These are phyloP conservation scores for Aspergillus fumigatiaffinis DNA, from an alignment of 2,329 filamentous ascomycete species.

Conservation along the genomic window DNA sequence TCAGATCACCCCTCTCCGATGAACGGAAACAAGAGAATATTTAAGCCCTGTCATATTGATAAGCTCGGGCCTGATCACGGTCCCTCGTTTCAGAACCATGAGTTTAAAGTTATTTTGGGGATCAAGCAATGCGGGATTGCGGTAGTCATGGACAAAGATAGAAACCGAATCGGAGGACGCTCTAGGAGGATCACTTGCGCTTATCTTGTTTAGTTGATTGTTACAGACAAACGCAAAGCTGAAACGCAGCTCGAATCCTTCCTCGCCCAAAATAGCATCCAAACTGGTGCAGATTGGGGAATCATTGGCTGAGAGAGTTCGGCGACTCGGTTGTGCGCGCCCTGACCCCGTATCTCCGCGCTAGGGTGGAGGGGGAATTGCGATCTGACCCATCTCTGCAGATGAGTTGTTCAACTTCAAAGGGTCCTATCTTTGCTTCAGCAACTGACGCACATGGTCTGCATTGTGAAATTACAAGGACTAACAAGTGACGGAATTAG, in stretches of 20 bases:
- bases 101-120: constrained; percentile 13
- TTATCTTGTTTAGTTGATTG: not conserved
- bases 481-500: not conserved
- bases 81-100: constrained; percentile 4
- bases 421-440: not conserved
- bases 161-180: not conserved
- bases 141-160: not conserved
- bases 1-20: not conserved
- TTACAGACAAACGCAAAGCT: not conserved
- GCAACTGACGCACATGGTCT: not conserved
- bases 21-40: not conserved
- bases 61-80: not conserved
- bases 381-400: not conserved
- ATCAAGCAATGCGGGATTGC: constrained; percentile 1
- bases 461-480: not conserved
- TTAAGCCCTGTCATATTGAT: not conserved
- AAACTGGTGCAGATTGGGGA: not conserved
- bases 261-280: not conserved
- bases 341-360: not conserved
- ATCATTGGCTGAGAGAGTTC: not conserved
- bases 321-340: not conserved
- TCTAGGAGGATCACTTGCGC: not conserved
- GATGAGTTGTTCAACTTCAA: not conserved
- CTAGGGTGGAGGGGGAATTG: not conserved
- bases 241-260: not conserved